Evolutionary conservation across 306 rosid genomes (phyloP).

Genomic region (Alnus glutinosa): DNA sequence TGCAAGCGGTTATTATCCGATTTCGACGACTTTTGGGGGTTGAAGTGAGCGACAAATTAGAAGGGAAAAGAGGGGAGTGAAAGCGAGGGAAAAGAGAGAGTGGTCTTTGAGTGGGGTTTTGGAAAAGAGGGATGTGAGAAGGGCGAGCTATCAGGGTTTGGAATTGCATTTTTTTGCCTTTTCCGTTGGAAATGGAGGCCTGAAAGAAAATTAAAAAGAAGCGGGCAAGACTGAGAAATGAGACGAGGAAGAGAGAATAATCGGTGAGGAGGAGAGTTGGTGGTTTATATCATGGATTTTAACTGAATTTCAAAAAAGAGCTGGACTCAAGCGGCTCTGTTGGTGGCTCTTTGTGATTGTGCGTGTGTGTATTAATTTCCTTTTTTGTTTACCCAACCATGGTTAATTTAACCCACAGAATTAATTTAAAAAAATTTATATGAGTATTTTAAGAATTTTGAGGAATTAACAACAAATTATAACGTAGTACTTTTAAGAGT

Average conservation of each 20-base stretch:
- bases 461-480: no score
- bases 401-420: no score
- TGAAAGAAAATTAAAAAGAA: not conserved
- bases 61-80: conserved; percentile 11
- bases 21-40: conserved; percentile 2
- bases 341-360: not conserved
- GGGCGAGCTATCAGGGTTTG: conserved; percentile 22
- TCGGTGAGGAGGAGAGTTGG: not conserved
- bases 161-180: conserved; percentile 32
- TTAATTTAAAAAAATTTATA: fast-evolving
- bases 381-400: no score
- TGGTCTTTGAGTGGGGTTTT: conserved; percentile 26
- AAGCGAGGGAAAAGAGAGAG: conserved; percentile 18
- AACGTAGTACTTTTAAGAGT: no score
- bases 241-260: not conserved
- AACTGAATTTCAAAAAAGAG: not conserved
- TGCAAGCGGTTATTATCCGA: conserved; percentile 24
- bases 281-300: no score
- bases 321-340: not conserved
- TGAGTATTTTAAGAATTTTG: no score
- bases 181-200: not conserved
- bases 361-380: no score
- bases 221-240: not conserved
- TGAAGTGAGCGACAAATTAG: conserved; percentile 13
- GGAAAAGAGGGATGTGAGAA: conserved; percentile 28